Evolutionary conservation across 768 basidiomycete genomes (phyloP).

Genomic region (Multifurca ochricompacta): DNA sequence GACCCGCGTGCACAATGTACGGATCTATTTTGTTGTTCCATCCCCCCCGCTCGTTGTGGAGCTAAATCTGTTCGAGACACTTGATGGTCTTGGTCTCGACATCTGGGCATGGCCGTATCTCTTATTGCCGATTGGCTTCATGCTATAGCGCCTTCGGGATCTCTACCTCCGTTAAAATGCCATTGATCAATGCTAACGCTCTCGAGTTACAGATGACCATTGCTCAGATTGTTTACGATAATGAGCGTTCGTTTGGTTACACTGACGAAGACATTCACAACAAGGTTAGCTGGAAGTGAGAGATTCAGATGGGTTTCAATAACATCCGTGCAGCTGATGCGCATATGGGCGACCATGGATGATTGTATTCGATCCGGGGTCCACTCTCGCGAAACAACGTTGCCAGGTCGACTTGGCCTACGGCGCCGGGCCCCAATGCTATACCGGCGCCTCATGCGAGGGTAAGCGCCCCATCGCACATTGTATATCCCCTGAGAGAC

Average conservation of each 20-base stretch:
- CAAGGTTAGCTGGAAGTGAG: constrained; percentile 41
- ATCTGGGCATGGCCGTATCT: not conserved
- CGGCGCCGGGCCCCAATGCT: constrained; percentile 81
- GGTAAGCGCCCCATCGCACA: constrained; percentile 36
- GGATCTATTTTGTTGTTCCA: constrained; percentile 24
- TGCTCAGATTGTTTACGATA: constrained; percentile 89
- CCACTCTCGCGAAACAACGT: constrained; percentile 62
- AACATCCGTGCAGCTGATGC: constrained; percentile 39
- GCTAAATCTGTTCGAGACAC: not conserved
- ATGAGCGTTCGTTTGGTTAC: constrained; percentile 76
- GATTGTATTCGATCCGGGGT: constrained; percentile 84
- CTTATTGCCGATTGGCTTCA: not conserved
- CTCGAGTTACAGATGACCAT: constrained; percentile 64
- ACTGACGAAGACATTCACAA: constrained; percentile 65
- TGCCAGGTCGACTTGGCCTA: constrained; percentile 80
- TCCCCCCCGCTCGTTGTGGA: not conserved
- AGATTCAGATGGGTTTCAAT: not conserved
- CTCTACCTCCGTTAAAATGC: not conserved
- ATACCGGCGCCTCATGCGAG: constrained; percentile 86
- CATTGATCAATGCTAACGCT: not conserved
- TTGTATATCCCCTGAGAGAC: not conserved
- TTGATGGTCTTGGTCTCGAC: not conserved
- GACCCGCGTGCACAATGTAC: constrained; percentile 76
- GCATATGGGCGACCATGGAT: constrained; percentile 91
- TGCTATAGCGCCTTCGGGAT: not conserved